phyloP scores from a whole-genome alignment of 176 grass and related monocot genomes.

The Aegilops umbellulata region DNA sequence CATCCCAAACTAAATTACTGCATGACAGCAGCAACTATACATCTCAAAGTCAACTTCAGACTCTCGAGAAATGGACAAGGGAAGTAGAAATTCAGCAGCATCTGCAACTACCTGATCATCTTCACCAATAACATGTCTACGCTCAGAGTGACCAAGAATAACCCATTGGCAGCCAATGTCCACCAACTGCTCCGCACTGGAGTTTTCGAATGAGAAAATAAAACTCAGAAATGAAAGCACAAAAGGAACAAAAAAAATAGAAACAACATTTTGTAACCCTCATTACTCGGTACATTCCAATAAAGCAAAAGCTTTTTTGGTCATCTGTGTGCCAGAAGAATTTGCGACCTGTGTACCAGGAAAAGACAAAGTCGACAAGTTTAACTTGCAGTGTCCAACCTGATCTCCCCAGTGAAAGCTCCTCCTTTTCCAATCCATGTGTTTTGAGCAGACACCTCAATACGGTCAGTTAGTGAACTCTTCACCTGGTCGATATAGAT shows the following conservation, averaged over 20 bases:
- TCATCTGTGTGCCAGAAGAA: neutral
- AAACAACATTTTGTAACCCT: neutral
- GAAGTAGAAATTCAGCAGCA: neutral
- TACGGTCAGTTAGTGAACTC: constrained; percentile 59
- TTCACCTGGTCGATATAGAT: constrained; percentile 91
- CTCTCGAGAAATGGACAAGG: neutral
- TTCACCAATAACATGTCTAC: constrained; percentile 90
- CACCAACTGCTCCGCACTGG: constrained; percentile 80
- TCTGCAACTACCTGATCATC: constrained; percentile 59
- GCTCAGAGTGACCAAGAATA: constrained; percentile 94
- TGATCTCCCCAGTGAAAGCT: constrained; percentile 98
- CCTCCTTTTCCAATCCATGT: constrained; percentile 91
- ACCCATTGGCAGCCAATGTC: constrained; percentile 96
- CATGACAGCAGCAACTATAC: neutral
- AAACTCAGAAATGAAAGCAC: constrained; percentile 7
- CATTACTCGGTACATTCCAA: neutral
- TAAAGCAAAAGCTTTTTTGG: neutral
- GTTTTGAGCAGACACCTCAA: constrained; percentile 94
- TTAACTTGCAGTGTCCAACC: constrained; percentile 33
- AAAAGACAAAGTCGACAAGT: neutral
- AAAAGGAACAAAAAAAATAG: neutral
- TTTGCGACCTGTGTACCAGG: neutral
- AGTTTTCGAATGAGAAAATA: constrained; percentile 22
- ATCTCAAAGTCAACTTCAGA: neutral
- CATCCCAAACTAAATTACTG: neutral